A percentile compares a stretch with the other conserved stretches of the same genome.
phyloP scores from a whole-genome alignment of 306 rosid genomes.

The Cyclanthera cordifolia region DNA sequence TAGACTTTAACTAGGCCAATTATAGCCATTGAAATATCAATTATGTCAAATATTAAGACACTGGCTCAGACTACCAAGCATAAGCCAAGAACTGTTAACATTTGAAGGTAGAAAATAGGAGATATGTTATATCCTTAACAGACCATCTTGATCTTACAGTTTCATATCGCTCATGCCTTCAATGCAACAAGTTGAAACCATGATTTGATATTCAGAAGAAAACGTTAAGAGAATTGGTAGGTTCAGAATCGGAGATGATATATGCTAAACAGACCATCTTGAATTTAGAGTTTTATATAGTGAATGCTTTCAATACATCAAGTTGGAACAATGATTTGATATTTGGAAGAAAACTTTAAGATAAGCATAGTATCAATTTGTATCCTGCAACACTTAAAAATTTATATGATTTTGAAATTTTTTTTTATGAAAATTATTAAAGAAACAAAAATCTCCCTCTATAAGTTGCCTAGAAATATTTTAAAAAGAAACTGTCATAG shows the following conservation, averaged over 20 bases:
- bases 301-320: not conserved
- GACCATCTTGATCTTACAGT: not conserved
- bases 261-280: not conserved
- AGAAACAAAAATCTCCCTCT: not conserved
- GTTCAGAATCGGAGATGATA: too few relatives aligned
- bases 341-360: not conserved
- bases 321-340: not conserved
- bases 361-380: not conserved
- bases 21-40: not conserved
- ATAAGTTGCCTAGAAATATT: not conserved
- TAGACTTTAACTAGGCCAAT: not conserved
- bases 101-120: not conserved
- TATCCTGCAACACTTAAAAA: not conserved
- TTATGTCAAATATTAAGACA: not conserved
- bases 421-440: not conserved
- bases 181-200: not conserved
- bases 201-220: not conserved
- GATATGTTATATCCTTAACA: not conserved
- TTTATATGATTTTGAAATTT: not conserved
- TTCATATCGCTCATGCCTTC: not conserved
- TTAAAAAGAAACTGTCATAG: not conserved
- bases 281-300: not conserved
- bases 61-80: not conserved
- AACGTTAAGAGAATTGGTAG: too few relatives aligned
- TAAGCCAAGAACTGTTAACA: not conserved